Conservation (phyloP, 768 basidiomycete genomes). For the Mrakia gelida region DNA sequence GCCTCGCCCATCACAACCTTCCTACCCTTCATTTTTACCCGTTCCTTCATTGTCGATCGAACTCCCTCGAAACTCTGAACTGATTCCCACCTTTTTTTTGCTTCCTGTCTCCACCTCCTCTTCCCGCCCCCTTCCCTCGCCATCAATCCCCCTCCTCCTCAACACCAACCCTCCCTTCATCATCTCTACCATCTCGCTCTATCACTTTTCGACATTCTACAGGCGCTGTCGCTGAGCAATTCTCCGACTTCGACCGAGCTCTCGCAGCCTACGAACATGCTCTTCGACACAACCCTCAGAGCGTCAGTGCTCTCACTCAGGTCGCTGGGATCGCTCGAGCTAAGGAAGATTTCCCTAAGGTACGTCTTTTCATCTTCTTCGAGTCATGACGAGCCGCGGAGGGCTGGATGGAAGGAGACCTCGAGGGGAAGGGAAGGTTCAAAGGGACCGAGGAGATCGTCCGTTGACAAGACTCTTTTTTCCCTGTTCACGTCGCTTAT, state of each 20-base stretch:
- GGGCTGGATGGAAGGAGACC: not conserved
- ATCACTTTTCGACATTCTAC: conserved; percentile 29
- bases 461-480: not conserved
- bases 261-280: conserved; percentile 91
- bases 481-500: not conserved
- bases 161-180: not conserved
- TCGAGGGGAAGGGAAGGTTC: not conserved
- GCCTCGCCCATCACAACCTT: no score
- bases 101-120: no score
- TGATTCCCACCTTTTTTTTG: no score
- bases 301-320: conserved; percentile 82
- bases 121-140: no score
- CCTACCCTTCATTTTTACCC: no score
- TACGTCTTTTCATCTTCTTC: conserved; percentile 45
- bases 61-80: no score
- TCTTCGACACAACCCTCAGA: conserved; percentile 88
- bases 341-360: conserved; percentile 96
- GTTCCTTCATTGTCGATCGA: no score
- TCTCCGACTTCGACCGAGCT: conserved; percentile 89
- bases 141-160: not conserved
- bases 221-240: conserved; percentile 94
- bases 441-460: not conserved
- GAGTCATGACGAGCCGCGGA: not conserved
- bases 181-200: not conserved
- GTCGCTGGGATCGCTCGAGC: conserved; percentile 95